Evolutionary conservation across 148 eudicot species (phyloP).

Genomic region (Diospyros kaki): DNA sequence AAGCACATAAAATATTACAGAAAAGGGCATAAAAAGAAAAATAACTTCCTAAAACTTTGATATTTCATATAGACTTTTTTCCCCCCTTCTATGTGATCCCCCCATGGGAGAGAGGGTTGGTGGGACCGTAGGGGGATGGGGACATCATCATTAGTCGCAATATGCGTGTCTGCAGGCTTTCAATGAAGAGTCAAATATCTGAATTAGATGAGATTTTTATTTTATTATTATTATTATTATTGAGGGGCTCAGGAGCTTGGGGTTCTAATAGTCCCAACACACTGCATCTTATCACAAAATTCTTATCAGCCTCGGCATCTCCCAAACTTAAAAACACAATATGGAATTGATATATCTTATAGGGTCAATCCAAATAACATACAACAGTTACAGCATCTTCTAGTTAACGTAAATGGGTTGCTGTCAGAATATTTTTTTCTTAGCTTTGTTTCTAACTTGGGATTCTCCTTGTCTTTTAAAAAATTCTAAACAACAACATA

Average conservation of each 20-base stretch:
- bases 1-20: slow-evolving; percentile 1
- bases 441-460: too few relatives aligned
- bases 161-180: background rate
- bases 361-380: too few relatives aligned
- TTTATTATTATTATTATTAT: too few relatives aligned
- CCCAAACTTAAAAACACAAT: background rate
- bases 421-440: too few relatives aligned
- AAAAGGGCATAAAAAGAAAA: background rate
- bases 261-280: background rate
- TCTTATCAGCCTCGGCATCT: background rate
- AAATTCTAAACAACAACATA: background rate
- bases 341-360: background rate
- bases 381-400: too few relatives aligned
- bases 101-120: background rate
- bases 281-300: background rate
- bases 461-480: background rate
- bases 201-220: background rate
- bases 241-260: background rate
- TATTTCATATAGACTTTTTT: background rate
- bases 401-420: too few relatives aligned
- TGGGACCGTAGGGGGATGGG: too few relatives aligned
- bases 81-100: background rate
- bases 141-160: background rate
- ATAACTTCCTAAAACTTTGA: background rate
- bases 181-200: background rate